These are phyloP conservation scores for Cryomyces minteri DNA, from an alignment of 495 filamentous ascomycete genomes.

Conservation along the genomic window DNA sequence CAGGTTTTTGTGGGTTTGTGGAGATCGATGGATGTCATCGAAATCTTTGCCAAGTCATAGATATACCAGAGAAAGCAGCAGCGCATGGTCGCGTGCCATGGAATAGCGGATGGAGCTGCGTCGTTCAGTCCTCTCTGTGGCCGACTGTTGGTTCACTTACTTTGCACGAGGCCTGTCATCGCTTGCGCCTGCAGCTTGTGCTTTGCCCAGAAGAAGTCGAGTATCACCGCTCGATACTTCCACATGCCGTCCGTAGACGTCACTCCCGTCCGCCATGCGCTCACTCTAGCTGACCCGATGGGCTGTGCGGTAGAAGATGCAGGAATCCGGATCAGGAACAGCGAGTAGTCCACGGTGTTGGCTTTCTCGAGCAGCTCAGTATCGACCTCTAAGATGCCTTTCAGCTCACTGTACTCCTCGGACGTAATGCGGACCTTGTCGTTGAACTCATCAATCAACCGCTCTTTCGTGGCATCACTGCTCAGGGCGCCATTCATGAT, in stretches of 20 bases:
- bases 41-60: too few species aligned
- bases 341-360: slow-evolving; percentile 51
- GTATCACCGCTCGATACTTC: slow-evolving; percentile 39
- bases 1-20: too few species aligned
- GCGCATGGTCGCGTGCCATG: too few species aligned
- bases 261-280: slow-evolving; percentile 37
- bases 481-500: slow-evolving; percentile 38
- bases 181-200: slow-evolving; percentile 42
- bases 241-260: slow-evolving; percentile 39
- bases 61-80: too few species aligned
- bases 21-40: too few species aligned
- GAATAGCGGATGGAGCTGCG: too few species aligned
- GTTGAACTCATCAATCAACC: slow-evolving; percentile 41
- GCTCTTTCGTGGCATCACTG: slow-evolving; percentile 35
- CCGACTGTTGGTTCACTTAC: not conserved
- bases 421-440: slow-evolving; percentile 39
- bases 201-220: slow-evolving; percentile 59
- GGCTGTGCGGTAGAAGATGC: slow-evolving; percentile 5
- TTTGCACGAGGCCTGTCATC: slow-evolving; percentile 40
- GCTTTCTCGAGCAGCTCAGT: slow-evolving; percentile 37
- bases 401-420: slow-evolving; percentile 32
- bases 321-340: slow-evolving; percentile 43
- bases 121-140: too few species aligned
- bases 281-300: slow-evolving; percentile 10
- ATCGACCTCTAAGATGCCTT: slow-evolving; percentile 30